Percentiles rank a stretch among this genome's conserved stretches.
These are phyloP conservation scores for Penicillium cataractarum DNA, from an alignment of 495 filamentous ascomycete species.

Conservation along the genomic window DNA sequence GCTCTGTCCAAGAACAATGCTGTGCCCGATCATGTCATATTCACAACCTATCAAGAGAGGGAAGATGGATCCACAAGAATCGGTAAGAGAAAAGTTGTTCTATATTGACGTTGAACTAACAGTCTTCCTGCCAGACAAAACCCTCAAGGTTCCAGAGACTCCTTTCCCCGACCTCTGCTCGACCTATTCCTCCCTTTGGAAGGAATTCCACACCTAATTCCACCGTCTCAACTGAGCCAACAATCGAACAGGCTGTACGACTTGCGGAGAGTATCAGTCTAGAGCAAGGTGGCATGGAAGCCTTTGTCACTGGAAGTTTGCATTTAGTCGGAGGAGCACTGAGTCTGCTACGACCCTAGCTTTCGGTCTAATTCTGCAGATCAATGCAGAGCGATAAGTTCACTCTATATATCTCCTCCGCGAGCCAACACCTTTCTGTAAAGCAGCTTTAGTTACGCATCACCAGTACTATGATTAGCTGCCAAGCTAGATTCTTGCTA, in stretches of 20 bases:
- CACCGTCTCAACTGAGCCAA: neutral
- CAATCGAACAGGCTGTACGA: neutral
- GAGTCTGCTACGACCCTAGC: neutral
- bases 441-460: no score
- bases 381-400: no score
- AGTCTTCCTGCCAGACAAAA: neutral
- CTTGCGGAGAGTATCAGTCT: neutral
- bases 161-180: neutral
- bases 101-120: neutral
- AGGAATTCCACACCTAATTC: neutral
- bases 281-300: neutral
- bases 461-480: no score
- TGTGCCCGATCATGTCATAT: neutral
- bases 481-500: no score
- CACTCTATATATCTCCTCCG: no score
- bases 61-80: neutral
- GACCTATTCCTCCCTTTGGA: neutral
- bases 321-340: neutral
- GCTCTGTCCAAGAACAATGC: neutral
- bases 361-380: neutral
- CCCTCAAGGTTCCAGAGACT: neutral
- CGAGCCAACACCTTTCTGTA: no score
- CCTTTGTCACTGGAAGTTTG: neutral
- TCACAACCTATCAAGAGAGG: neutral
- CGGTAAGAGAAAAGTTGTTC: neutral